A percentile compares a stretch with the other conserved stretches of the same genome.
Conservation (phyloP, 2,329 filamentous ascomycete genomes). For the Calycina marina region DNA sequence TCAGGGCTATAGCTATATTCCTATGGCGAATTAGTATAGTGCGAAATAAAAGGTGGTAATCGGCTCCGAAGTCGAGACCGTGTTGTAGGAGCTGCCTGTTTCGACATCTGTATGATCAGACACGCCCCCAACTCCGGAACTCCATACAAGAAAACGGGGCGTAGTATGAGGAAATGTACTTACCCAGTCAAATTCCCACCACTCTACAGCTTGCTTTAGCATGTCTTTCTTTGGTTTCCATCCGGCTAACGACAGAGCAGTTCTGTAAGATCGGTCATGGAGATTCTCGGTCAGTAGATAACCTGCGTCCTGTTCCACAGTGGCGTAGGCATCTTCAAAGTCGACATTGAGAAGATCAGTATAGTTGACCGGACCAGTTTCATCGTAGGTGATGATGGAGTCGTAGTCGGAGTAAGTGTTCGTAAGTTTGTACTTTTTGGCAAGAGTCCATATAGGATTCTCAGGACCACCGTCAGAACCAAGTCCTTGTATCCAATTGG, state of each 20-base stretch:
- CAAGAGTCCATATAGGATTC: conserved; percentile 49
- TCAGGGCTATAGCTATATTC: conserved; percentile 40
- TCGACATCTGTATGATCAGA: no score
- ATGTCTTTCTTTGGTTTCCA: conserved; percentile 46
- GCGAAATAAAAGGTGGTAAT: no score
- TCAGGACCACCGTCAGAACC: conserved; percentile 27
- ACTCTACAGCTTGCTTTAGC: conserved; percentile 44
- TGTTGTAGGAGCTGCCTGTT: no score
- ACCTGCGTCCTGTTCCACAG: conserved; percentile 37
- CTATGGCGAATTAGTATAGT: no score
- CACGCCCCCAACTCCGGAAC: no score
- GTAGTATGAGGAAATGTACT: no score
- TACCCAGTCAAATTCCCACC: conserved; percentile 44
- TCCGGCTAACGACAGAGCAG: conserved; percentile 41
- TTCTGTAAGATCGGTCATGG: conserved; percentile 45
- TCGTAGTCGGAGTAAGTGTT: conserved; percentile 44
- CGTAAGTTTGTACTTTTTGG: conserved; percentile 40
- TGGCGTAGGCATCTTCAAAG: conserved; percentile 32
- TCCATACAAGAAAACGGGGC: no score
- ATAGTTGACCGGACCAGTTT: conserved; percentile 38
- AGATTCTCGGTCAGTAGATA: conserved; percentile 41
- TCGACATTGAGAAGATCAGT: conserved; percentile 30
- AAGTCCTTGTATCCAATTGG: conserved; percentile 45
- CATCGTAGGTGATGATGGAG: conserved; percentile 44
- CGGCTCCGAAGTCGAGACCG: no score